phyloP scores from a whole-genome alignment of 163 green algal genomes.

The Chlamydomonas reinhardtii region DNA sequence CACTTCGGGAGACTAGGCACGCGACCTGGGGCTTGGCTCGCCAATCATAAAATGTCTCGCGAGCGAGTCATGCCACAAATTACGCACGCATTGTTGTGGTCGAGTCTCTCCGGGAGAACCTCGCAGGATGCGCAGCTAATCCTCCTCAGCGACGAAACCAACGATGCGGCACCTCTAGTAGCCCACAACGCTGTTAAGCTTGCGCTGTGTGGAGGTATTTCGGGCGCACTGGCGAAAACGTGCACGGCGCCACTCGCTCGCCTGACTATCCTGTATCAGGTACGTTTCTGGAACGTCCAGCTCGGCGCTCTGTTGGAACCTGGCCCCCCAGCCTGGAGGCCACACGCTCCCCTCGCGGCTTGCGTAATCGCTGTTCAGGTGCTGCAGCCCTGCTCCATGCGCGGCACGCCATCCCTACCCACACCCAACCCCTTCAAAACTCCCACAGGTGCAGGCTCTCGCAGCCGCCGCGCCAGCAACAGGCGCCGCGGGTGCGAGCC shows the following conservation, averaged over 20 bases:
- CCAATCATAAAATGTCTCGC: no score
- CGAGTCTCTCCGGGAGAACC: not conserved
- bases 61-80: conserved; percentile 24
- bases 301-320: not conserved
- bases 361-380: no score
- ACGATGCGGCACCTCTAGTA: conserved; percentile 29
- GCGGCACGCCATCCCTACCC: not conserved
- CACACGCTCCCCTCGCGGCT: no score
- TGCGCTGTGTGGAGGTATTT: conserved; percentile 84
- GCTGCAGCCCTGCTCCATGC: no score
- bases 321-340: no score
- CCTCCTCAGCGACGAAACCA: conserved; percentile 10
- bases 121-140: not conserved
- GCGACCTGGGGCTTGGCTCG: no score
- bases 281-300: conserved; percentile 40
- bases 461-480: no score
- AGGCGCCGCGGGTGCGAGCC: no score
- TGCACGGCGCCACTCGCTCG: conserved; percentile 93
- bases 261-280: conserved; percentile 98
- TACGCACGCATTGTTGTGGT: conserved; percentile 3
- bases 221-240: conserved; percentile 93
- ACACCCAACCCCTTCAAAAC: not conserved
- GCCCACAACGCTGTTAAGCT: conserved; percentile 35
- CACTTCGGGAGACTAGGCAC: no score
- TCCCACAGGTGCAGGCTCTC: not conserved